Percentiles rank a stretch among this genome's conserved stretches.
Evolutionary conservation across 495 filamentous ascomycete species (phyloP).

Genomic region (Parathielavia appendiculata): DNA sequence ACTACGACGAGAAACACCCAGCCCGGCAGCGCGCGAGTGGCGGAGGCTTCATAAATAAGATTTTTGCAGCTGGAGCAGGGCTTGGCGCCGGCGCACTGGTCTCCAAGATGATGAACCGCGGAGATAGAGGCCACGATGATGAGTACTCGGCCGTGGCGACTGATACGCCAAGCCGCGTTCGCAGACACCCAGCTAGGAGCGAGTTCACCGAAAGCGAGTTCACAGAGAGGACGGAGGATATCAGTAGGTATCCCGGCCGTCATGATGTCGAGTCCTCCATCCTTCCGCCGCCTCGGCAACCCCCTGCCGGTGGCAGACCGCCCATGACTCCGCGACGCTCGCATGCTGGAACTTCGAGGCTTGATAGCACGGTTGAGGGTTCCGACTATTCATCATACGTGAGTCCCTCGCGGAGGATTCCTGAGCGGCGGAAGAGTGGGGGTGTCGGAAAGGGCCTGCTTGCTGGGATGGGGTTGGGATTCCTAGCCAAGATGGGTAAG

Average conservation of each 20-base stretch:
- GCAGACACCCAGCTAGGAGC: conserved; percentile 28
- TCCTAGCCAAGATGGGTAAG: conserved; percentile 57
- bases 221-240: conserved; percentile 43
- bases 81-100: conserved; percentile 61
- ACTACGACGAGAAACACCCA: conserved; percentile 58
- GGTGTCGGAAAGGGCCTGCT: conserved; percentile 56
- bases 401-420: conserved; percentile 40
- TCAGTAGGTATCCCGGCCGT: conserved; percentile 33
- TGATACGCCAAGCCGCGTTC: conserved; percentile 47
- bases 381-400: conserved; percentile 51
- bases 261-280: conserved; percentile 30
- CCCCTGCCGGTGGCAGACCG: conserved; percentile 30
- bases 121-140: conserved; percentile 54
- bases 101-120: conserved; percentile 58
- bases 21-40: conserved; percentile 27
- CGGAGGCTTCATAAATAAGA: conserved; percentile 56
- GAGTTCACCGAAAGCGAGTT: conserved; percentile 43
- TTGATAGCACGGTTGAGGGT: conserved; percentile 38
- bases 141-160: conserved; percentile 52
- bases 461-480: conserved; percentile 63
- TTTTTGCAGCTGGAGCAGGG: conserved; percentile 62
- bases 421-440: conserved; percentile 23
- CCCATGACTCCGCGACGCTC: conserved; percentile 41
- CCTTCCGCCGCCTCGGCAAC: conserved; percentile 39
- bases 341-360: conserved; percentile 37